A percentile compares a stretch with the other conserved stretches of the same genome.
Evolutionary conservation across 176 grass and related monocot genomes (phyloP).

Genomic region (Cenchrus purpureus): DNA sequence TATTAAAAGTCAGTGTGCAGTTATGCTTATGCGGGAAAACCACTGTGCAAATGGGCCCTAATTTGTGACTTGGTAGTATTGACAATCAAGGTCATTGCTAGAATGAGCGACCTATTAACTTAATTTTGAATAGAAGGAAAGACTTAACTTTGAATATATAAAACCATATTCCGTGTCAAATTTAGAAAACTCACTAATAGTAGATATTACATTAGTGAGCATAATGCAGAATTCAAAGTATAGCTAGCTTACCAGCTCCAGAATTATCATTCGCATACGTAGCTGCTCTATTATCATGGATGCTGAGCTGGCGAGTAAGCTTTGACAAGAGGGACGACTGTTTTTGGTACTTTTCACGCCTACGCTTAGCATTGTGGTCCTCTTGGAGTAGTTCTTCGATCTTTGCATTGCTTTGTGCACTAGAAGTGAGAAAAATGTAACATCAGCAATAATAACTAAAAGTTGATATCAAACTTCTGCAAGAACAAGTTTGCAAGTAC

Average conservation of each 20-base stretch:
- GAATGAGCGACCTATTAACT: background rate
- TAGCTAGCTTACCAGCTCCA: conserved; percentile 55
- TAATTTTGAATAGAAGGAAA: background rate
- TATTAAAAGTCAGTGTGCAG: background rate
- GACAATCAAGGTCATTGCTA: background rate
- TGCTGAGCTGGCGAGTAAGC: conserved; percentile 88
- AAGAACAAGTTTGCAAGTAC: background rate
- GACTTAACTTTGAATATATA: background rate
- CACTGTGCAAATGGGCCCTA: background rate
- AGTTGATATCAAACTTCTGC: background rate
- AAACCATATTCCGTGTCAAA: background rate
- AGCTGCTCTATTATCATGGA: conserved; percentile 85
- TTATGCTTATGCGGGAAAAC: background rate
- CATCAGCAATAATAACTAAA: conserved; percentile 26
- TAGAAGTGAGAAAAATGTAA: conserved; percentile 37
- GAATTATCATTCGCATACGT: conserved; percentile 65
- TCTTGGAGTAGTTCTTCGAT: conserved; percentile 95
- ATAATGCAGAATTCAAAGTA: conserved; percentile 23
- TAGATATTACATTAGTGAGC: conserved; percentile 28
- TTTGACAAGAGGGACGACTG: conserved; percentile 92
- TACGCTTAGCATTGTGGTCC: conserved; percentile 87
- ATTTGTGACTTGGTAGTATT: background rate
- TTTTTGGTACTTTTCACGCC: conserved; percentile 78
- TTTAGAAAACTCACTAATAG: background rate
- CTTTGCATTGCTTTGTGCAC: conserved; percentile 76